Evolutionary conservation across 148 eudicot species (phyloP).

Genomic region (Camellia granthamiana): DNA sequence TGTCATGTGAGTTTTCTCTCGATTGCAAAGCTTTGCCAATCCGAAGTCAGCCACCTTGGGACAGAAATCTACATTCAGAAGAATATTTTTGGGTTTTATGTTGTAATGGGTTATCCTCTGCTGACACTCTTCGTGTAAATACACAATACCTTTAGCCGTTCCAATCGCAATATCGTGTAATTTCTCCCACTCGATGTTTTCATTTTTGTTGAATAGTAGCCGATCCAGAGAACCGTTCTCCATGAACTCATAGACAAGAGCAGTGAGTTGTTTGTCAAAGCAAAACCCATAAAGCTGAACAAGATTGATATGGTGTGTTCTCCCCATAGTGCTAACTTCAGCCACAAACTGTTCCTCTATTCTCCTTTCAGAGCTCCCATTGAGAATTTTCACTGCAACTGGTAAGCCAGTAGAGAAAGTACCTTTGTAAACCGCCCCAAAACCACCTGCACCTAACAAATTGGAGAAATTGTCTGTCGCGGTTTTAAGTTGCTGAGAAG

Average conservation of each 20-base stretch:
- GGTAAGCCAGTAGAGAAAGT: too few species aligned
- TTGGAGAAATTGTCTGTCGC: too few species aligned
- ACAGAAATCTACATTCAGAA: background rate
- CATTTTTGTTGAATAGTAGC: background rate
- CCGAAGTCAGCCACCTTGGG: conserved; percentile 2
- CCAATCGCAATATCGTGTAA: conserved; percentile 9
- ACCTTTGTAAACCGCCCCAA: too few species aligned
- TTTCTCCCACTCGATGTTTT: background rate
- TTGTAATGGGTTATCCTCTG: conserved; percentile 11
- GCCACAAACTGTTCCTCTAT: background rate
- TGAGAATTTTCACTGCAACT: too few species aligned
- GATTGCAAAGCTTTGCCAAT: background rate
- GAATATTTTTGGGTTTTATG: conserved; percentile 8
- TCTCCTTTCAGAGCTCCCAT: too few species aligned
- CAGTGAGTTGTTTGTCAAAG: background rate
- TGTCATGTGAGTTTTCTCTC: background rate
- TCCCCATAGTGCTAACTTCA: background rate
- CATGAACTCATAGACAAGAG: background rate
- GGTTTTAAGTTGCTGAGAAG: too few species aligned
- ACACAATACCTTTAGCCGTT: conserved; percentile 5
- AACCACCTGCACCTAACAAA: too few species aligned
- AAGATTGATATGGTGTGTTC: background rate
- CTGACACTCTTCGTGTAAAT: conserved; percentile 9
- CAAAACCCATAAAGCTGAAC: background rate
- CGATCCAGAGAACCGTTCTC: background rate